Evolutionary conservation across 2,329 filamentous ascomycete species (phyloP).

Genomic region (Aureobasidium sp.): DNA sequence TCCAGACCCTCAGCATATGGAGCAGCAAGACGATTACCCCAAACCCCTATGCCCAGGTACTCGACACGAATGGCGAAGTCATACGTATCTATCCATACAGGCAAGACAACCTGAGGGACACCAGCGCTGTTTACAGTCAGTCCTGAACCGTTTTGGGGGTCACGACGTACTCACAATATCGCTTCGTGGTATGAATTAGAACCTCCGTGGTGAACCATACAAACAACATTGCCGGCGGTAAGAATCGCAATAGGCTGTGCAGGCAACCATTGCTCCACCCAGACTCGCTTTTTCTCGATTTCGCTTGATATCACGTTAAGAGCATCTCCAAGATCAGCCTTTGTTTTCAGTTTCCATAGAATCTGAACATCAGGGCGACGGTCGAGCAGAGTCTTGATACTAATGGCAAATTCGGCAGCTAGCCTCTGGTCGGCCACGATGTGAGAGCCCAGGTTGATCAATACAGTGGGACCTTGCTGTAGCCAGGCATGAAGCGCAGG

Average conservation of each 20-base stretch:
- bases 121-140: slow-evolving; percentile 8
- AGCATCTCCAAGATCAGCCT: background rate
- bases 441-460: slow-evolving; percentile 12
- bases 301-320: background rate
- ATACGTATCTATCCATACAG: slow-evolving; percentile 15
- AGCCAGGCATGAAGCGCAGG: background rate
- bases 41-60: slow-evolving; percentile 1
- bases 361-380: slow-evolving; percentile 5
- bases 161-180: background rate
- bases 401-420: background rate
- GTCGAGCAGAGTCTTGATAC: slow-evolving; percentile 2
- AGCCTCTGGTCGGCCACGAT: background rate
- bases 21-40: slow-evolving; percentile 3
- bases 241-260: slow-evolving; percentile 9
- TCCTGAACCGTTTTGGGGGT: background rate
- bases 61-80: slow-evolving; percentile 13
- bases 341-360: slow-evolving; percentile 11
- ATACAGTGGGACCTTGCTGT: background rate
- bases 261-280: slow-evolving; percentile 9
- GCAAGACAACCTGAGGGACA: slow-evolving; percentile 7
- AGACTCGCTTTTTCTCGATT: background rate
- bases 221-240: background rate
- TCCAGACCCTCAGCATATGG: background rate
- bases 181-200: slow-evolving; percentile 14
- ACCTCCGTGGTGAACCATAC: slow-evolving; percentile 13